phyloP scores from a whole-genome alignment of 2,329 filamentous ascomycete species.

The Fusarium torreyae region DNA sequence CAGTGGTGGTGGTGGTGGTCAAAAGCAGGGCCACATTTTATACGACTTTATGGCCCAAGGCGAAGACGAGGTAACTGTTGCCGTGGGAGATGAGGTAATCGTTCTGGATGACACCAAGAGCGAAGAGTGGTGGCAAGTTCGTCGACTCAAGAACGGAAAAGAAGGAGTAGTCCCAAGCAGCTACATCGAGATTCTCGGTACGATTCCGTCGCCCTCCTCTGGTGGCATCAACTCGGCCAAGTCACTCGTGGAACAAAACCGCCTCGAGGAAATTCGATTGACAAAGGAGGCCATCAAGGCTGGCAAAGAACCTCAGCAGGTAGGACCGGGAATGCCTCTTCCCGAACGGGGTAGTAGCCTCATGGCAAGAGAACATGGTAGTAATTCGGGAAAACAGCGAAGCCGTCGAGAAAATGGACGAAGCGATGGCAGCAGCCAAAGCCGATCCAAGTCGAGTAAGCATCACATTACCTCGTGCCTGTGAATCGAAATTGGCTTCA shows the following conservation, averaged over 20 bases:
- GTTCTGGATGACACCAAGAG: conserved; percentile 92
- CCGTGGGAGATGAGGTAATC: conserved; percentile 89
- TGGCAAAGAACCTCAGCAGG: conserved; percentile 71
- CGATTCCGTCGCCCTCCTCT: conserved; percentile 66
- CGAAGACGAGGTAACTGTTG: conserved; percentile 95
- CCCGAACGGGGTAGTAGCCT: conserved; percentile 87
- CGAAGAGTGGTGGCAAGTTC: conserved; percentile 98
- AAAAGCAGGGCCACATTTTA: conserved; percentile 88
- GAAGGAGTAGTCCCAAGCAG: conserved; percentile 97
- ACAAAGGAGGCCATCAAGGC: conserved; percentile 83
- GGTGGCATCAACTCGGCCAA: conserved; percentile 66
- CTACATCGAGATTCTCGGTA: conserved; percentile 90
- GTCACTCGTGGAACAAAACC: conserved; percentile 83
- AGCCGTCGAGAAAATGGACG: conserved; percentile 77
- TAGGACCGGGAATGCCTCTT: conserved; percentile 83
- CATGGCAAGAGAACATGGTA: conserved; percentile 75
- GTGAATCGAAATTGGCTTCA: background rate
- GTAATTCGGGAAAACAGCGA: conserved; percentile 79
- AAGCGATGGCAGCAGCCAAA: conserved; percentile 67
- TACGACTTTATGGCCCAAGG: conserved; percentile 98
- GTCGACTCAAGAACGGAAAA: conserved; percentile 89
- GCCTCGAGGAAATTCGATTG: conserved; percentile 85
- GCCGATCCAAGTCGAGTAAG: conserved; percentile 81
- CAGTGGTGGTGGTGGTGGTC: conserved; percentile 24
- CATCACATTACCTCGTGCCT: conserved; percentile 2